Conservation (phyloP, 495 filamentous ascomycete genomes). For the Neurospora tetrasperma region DNA sequence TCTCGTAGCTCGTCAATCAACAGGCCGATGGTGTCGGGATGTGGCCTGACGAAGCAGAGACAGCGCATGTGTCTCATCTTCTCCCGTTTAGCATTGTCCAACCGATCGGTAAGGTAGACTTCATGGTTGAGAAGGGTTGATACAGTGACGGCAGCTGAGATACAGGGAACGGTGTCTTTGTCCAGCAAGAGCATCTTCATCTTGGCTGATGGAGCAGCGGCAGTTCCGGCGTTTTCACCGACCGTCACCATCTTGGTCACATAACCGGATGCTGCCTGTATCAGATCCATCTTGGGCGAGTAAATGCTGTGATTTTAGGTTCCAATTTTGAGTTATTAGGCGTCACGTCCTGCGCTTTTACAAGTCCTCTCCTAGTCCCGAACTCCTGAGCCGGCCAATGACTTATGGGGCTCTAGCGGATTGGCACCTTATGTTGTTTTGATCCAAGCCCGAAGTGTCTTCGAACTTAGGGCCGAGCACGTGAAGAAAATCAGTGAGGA, state of each 20-base stretch:
- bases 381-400: background rate
- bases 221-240: conserved; percentile 52
- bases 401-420: background rate
- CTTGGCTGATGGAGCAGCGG: conserved; percentile 68
- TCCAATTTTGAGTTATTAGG: background rate
- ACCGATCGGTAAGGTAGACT: conserved; percentile 91
- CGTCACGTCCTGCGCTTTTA: background rate
- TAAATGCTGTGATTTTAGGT: background rate
- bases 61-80: conserved; percentile 97
- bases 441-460: background rate
- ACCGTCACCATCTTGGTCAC: conserved; percentile 93
- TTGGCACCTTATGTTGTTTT: background rate
- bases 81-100: conserved; percentile 84
- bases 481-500: background rate
- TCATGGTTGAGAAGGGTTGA: conserved; percentile 93
- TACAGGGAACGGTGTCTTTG: conserved; percentile 85
- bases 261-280: conserved; percentile 86
- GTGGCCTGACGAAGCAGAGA: conserved; percentile 85
- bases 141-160: conserved; percentile 91
- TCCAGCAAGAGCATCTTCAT: conserved; percentile 98
- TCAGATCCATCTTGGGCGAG: conserved; percentile 67
- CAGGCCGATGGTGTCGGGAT: conserved; percentile 79
- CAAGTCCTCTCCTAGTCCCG: background rate
- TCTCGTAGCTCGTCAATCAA: conserved; percentile 94
- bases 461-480: background rate